Conservation (phyloP, 768 basidiomycete species). For the Amanita brunnescens region DNA sequence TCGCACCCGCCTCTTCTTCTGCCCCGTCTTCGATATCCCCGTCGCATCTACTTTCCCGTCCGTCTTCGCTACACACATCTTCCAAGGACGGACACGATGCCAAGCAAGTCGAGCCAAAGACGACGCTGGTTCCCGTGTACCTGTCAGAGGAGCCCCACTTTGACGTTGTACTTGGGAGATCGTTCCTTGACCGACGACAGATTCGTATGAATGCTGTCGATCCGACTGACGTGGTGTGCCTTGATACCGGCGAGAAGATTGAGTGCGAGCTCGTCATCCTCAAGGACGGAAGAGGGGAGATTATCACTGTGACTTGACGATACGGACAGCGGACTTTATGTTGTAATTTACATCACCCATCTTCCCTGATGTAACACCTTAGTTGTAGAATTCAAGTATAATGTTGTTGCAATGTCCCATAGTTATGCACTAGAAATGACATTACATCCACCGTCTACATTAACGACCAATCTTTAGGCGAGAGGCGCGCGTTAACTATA, state of each 20-base stretch:
- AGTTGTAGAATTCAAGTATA: background rate
- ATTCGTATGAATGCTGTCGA: slow-evolving; percentile 78
- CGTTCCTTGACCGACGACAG: slow-evolving; percentile 75
- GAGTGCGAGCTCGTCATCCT: slow-evolving; percentile 89
- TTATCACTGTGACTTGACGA: slow-evolving; percentile 75
- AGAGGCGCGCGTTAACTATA: slow-evolving; percentile 36
- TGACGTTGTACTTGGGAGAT: slow-evolving; percentile 87
- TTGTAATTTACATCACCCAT: background rate
- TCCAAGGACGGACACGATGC: background rate
- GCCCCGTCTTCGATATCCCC: slow-evolving; percentile 14
- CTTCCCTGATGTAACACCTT: background rate
- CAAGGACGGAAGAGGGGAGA: slow-evolving; percentile 84
- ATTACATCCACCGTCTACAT: slow-evolving; percentile 5
- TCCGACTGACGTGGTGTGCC: slow-evolving; percentile 82
- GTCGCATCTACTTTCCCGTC: slow-evolving; percentile 7
- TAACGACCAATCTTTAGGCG: slow-evolving; percentile 27
- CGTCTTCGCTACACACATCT: slow-evolving; percentile 1
- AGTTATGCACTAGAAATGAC: background rate
- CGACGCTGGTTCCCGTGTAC: slow-evolving; percentile 57
- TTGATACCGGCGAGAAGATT: slow-evolving; percentile 88
- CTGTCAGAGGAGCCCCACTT: slow-evolving; percentile 94
- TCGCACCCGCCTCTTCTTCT: slow-evolving; percentile 34
- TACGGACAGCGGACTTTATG: background rate
- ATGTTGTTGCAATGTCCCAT: background rate
- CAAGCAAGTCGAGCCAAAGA: slow-evolving; percentile 22